Evolutionary conservation across 306 rosid genomes (phyloP).

Genomic region (Quercus ilex): DNA sequence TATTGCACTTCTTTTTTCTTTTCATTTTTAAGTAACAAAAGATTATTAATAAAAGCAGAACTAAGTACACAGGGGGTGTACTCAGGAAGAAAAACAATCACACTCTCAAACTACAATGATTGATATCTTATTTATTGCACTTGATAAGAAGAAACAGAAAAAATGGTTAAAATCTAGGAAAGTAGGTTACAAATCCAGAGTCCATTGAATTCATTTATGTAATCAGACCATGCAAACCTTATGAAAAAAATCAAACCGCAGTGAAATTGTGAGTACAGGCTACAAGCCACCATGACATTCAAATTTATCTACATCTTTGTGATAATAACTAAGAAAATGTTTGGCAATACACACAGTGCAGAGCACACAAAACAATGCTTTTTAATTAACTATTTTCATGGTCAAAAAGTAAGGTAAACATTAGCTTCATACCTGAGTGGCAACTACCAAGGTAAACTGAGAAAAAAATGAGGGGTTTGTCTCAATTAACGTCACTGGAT

Average conservation of each 20-base stretch:
- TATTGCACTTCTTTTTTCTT: background rate
- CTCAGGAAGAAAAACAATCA: too few species aligned
- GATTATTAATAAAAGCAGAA: too few species aligned
- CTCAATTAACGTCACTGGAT: constrained; percentile 74
- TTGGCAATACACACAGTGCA: background rate
- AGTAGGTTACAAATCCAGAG: background rate
- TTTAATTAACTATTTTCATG: background rate
- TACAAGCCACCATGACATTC: background rate
- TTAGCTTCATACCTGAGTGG: constrained; percentile 71
- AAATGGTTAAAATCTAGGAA: background rate
- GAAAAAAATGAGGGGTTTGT: constrained; percentile 85
- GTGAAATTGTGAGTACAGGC: background rate
- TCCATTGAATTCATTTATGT: background rate
- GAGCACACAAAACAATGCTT: background rate
- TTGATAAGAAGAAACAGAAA: constrained; percentile 4
- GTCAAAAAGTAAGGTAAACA: background rate
- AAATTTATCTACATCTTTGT: background rate
- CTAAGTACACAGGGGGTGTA: too few species aligned
- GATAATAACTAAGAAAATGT: background rate
- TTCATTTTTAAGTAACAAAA: too few species aligned
- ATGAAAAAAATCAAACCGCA: background rate
- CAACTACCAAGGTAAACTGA: constrained; percentile 87
- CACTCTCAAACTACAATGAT: too few species aligned
- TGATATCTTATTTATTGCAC: constrained; percentile 20
- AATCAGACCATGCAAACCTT: background rate